Evolutionary conservation across 192 early-diverging fungal genomes (phyloP).

Genomic region (Coemansia javaensis): DNA sequence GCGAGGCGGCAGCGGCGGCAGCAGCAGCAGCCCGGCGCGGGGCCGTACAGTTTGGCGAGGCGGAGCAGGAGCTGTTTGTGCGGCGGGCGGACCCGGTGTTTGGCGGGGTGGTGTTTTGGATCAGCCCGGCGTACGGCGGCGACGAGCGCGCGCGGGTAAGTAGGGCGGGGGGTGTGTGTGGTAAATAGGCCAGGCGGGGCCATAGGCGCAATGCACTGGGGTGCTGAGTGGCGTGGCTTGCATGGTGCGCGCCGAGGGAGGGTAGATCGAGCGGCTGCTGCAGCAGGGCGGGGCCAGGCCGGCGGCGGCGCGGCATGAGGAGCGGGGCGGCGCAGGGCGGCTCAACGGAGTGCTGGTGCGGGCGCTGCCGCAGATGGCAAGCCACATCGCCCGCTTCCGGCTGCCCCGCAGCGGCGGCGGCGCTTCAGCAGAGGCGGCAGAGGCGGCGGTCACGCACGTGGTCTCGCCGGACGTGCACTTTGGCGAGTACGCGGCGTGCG

Average conservation of each 20-base stretch:
- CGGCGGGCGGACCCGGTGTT: slow-evolving; percentile 24
- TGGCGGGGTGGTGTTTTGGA: slow-evolving; percentile 39
- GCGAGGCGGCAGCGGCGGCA: too few species aligned
- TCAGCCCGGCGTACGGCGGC: slow-evolving; percentile 21
- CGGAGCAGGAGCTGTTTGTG: slow-evolving; percentile 32
- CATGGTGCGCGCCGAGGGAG: not conserved
- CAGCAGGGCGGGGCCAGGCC: slow-evolving; percentile 27
- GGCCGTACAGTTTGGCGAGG: slow-evolving; percentile 10
- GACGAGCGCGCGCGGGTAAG: slow-evolving; percentile 25
- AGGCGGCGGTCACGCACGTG: slow-evolving; percentile 24
- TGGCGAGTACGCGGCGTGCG: slow-evolving; percentile 38
- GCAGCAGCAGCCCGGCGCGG: not conserved
- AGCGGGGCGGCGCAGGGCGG: slow-evolving; percentile 2
- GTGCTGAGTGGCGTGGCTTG: too few species aligned
- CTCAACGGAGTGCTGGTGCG: slow-evolving; percentile 39
- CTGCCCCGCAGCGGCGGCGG: slow-evolving; percentile 1
- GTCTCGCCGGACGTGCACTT: slow-evolving; percentile 43
- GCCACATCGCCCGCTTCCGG: slow-evolving; percentile 33
- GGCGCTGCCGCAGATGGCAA: slow-evolving; percentile 36
- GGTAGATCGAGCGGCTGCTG: slow-evolving; percentile 31
- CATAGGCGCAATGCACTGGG: too few species aligned
- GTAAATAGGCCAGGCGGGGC: not conserved
- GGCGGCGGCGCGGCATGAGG: slow-evolving; percentile 14
- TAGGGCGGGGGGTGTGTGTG: not conserved
- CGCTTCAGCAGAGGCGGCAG: not conserved